Base-by-base conservation (phyloP, 495 filamentous ascomycete genomes). In the Podospora pseudocomata region DNA sequence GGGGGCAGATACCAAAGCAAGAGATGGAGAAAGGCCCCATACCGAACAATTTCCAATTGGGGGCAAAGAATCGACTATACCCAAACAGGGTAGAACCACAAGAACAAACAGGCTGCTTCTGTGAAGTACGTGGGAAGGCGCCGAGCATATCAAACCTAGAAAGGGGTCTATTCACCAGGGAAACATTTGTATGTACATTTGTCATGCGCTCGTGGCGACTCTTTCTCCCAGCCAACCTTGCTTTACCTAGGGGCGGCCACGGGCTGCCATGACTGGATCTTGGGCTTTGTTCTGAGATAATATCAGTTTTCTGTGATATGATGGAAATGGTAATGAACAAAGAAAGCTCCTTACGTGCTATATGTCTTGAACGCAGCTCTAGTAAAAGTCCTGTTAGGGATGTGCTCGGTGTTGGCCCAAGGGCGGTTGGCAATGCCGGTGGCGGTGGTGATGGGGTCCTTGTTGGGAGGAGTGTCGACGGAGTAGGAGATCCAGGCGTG, bases 401-500 rank as follows among this genome's bases (percentile, higher is more conserved):
- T 80, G 76, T 95, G 93, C 44, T 84, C 82, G 28, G 85, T 76
- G 34, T 81, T 69, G 72, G 96, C 93, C 95, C 94, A 98, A 32
- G 79, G 73, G 54, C 92, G 85, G 65, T 86, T 81, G 39, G 39
- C 39, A 49, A 49, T 49, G 28, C 86, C 83, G 75, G 89, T 85
- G 30, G 94, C 60, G 28, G 34, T 44, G 1, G 20, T 70, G 69
- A 93, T 72, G 44, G 90, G 84, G 78, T 99, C 95, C 71, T 87
- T 76, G 26, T 82, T 85, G 4, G 95, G 95, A 27, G 94, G 90
- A 77, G 92, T 89, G 79, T 98, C 93, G 66, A 96, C 89, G 80
- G 91, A 80, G 80, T 99, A 97, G 59, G 91, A 90, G 73, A 98
- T 92, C 95, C 95, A 99, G 26, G 92, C 92, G 79, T 98, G 95